Evolutionary conservation across 164 flowering plant species (phyloP), one percentile per base, ranked within the genome.

Genomic region (Litsea cubeba): DNA sequence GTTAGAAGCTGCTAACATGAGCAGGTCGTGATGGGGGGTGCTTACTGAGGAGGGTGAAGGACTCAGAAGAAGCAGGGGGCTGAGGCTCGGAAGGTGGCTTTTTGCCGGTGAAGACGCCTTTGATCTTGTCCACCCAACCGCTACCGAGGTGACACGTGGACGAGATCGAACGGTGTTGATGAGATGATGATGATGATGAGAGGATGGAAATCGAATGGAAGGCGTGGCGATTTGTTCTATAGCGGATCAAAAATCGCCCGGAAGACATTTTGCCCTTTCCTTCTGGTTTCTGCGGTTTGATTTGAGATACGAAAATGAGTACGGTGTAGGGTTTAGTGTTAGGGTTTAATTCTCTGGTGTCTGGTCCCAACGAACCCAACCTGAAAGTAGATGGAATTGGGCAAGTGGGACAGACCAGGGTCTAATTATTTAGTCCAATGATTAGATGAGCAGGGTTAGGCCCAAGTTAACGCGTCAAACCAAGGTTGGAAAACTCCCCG

Each of bases 91-190:
- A 12, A 24, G 88, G 28, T 62, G 84, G 12, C 32, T 86, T 90
- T n/a, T 87, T 77, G 20, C 97, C 97, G 22, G 95, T 89, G 82
- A 95, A 83, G 64, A 89, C 88, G 0, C 94, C 93, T 83, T 91
- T 93, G 79, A 95, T 80, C 81, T 84, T 85, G 83, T 89, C 84
- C 84, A 90, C 76, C 97, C 95, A 91, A 50, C 89, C 81, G 30
- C 49, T 58, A 11, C 78, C 80, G 28, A 87, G 88, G 10, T 71
- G 82, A 2, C 87, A 3, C 23, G 97, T 85, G 76, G 91, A 81
- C 78, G 72, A 83, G 77, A 91, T 89, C 66, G 85, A 83, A 20
- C 95, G 90, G 71, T 66, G 32, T 72, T 78, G 84, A 14, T 67
- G 75, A 50, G 71, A 68, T 18, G 3, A 12, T 10, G 8, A 12